Evolutionary conservation across 75 land plant genomes (phyloP), one percentile per base, ranked within the genome.

Genomic region (Sequoia sempervirens): DNA sequence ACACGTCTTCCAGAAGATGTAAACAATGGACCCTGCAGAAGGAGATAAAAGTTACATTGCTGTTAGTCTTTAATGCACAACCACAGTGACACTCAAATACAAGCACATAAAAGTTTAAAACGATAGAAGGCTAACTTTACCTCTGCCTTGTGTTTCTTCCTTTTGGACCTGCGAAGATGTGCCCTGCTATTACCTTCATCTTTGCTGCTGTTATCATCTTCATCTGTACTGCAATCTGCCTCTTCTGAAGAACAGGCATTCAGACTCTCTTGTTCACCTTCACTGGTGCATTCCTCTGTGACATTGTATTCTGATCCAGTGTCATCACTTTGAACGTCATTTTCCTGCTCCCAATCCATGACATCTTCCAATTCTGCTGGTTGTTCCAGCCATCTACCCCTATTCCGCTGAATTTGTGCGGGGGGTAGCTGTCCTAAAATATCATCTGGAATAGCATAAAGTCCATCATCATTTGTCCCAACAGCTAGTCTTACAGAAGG

Each of bases 341-440:
- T 90, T 82, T 97, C 97, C 83, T 90, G 96, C 80, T 94, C 99
- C 99, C 98, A 97, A 64, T 93, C 98, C 87, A 95, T 91, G 46
- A 85, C 93, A 80, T 94, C 95, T 15, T 86, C 80, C 64, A 88
- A 84, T 58, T 95, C 98, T 53, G 93, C 90, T 28, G 97, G 87
- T 75, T 94, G 97, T 41, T 97, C 98, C 73, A 87, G 41, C 91
- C 92, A 83, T 79, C 91, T 84, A 58, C 89, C 94, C 70, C 92
- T 81, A 68, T 94, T 93, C 5, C 86, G 45, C 47, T 90, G 40
- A 3, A 89, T 92, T 23, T 89, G 83, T 72, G 91, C 80, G 34
- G 87, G 90, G 8, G 86, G 83, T 34, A 81, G 14, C 40, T 56
- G 82, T 78, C 80, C 80, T 32, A 81, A 13, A 81, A 32, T 76